Percentiles rank a stretch among this genome's conserved stretches.
Conservation (phyloP, 352 stramenopile genomes). For the Nannochloropsis limnetica region DNA sequence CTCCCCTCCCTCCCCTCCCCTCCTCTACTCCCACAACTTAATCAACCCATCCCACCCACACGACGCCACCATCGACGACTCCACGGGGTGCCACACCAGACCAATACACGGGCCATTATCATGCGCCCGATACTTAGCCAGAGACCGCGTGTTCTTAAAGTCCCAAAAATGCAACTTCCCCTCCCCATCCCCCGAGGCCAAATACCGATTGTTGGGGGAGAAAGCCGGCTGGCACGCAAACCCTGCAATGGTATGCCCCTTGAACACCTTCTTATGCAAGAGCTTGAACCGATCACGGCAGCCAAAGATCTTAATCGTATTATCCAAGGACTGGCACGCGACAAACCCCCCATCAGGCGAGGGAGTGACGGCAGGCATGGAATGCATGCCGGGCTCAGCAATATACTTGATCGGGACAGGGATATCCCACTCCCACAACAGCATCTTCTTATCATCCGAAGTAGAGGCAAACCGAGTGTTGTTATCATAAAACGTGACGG, state of each 20-base stretch:
- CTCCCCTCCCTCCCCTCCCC: neutral
- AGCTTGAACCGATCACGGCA: constrained; percentile 85
- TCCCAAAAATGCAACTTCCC: constrained; percentile 98
- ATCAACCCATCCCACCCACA: constrained; percentile 98
- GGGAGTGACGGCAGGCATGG: constrained; percentile 81
- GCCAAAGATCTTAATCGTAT: constrained; percentile 94
- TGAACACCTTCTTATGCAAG: constrained; percentile 80
- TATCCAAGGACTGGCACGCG: constrained; percentile 90
- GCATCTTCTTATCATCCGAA: constrained; percentile 81
- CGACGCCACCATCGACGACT: constrained; percentile 86
- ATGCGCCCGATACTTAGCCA: constrained; percentile 64
- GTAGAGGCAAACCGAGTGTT: constrained; percentile 67
- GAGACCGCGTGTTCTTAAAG: constrained; percentile 86
- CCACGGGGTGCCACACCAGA: constrained; percentile 89
- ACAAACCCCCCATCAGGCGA: constrained; percentile 18
- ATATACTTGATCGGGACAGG: constrained; percentile 99
- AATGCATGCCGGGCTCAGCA: constrained; percentile 95
- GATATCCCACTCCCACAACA: constrained; percentile 93
- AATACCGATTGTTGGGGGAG: constrained; percentile 86
- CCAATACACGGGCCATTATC: constrained; percentile 85
- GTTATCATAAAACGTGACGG: constrained; percentile 95
- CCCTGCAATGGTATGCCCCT: constrained; percentile 78
- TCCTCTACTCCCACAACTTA: constrained; percentile 90
- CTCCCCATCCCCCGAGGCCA: constrained; percentile 87
- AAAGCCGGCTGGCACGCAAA: constrained; percentile 87